Base-by-base conservation (phyloP, 331 rosid genomes). In the Pyracantha coccinea region DNA sequence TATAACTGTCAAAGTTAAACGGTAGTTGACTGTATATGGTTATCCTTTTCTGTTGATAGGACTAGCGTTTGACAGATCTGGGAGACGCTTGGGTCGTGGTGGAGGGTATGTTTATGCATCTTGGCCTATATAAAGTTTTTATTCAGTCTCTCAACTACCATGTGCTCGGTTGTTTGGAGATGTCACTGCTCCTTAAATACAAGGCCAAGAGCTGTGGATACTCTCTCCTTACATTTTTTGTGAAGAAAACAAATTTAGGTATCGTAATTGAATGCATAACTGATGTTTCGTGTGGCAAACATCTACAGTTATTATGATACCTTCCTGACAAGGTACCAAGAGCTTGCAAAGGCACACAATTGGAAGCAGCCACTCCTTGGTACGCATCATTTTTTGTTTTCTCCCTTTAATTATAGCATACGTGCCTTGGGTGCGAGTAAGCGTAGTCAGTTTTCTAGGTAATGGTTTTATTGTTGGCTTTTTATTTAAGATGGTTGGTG, bases 81-180 rank as follows among this genome's bases (percentile, higher is more conserved):
- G 99, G 78, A 90, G 86, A 83, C 97, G 97, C 54, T 80, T 95
- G 83, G 99, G 99, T 64, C 97, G 99, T 68, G 99, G 99, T 31
- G 99, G 99, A 86, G 99, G 99, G 99, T 94, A 89, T 76, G 75
- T 6, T 77, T 70, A 28, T 41, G 21, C 57, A 71, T 67, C 66
- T 61, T 79, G 65, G 28, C 80, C 78, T 78, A 8, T 77, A 66
- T 32, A 27, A 35, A 63, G 44, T 67, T 59, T 62, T 68, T 74
- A 29, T 27, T 78, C 28, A 28, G 35, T 32, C 45, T 38, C 45
- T 38, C 45, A 38, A 38, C 45, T 38, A 38, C 45, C 45, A 38
- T 38, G 45, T 38, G 14, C 45, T 38, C 45, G 10, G 45, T 38
- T 38, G 45, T 41, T 45, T 14, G 27, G 33, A 77, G 74, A 54